Percentiles rank a stretch among this genome's conserved stretches.
Evolutionary conservation across 2,329 filamentous ascomycete genomes (phyloP).

Genomic region (Claviceps monticola): DNA sequence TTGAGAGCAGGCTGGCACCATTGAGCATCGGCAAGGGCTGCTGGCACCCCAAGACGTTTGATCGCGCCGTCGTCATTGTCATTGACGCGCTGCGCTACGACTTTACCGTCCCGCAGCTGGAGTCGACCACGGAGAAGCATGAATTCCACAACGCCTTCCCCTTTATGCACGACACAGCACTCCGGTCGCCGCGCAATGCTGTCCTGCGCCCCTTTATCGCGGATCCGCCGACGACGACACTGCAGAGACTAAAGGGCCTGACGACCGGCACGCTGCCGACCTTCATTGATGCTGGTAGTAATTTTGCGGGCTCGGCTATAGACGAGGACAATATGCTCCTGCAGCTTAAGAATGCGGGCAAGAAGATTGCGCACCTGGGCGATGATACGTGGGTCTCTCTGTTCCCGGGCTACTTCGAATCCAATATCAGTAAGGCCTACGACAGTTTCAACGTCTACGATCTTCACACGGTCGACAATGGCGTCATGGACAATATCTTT

Average conservation of each 20-base stretch:
- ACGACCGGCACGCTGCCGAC: slow-evolving; percentile 92
- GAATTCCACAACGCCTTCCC: slow-evolving; percentile 78
- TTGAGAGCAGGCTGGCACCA: slow-evolving; percentile 30
- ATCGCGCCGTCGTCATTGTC: slow-evolving; percentile 79
- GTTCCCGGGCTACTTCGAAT: slow-evolving; percentile 87
- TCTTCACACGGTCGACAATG: slow-evolving; percentile 90
- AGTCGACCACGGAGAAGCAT: slow-evolving; percentile 18
- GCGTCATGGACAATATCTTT: slow-evolving; percentile 80
- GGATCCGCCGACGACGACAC: slow-evolving; percentile 84
- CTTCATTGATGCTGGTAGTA: slow-evolving; percentile 86
- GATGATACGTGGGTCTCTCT: slow-evolving; percentile 94
- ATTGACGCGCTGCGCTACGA: slow-evolving; percentile 94
- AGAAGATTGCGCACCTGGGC: slow-evolving; percentile 83
- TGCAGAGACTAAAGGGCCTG: slow-evolving; percentile 84
- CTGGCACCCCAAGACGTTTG: slow-evolving; percentile 91
- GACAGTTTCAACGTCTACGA: slow-evolving; percentile 99
- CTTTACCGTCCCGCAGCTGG: slow-evolving; percentile 66
- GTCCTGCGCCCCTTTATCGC: slow-evolving; percentile 92
- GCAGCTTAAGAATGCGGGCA: slow-evolving; percentile 48
- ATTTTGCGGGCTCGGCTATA: slow-evolving; percentile 88
- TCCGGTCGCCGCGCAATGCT: slow-evolving; percentile 62
- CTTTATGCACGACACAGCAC: slow-evolving; percentile 70
- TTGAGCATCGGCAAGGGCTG: slow-evolving; percentile 52
- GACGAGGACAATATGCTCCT: slow-evolving; percentile 74
- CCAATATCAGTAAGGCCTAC: slow-evolving; percentile 73